Evolutionary conservation across 73 alveolate genomes (phyloP).

Genomic region (Tetrahymena borealis): DNA sequence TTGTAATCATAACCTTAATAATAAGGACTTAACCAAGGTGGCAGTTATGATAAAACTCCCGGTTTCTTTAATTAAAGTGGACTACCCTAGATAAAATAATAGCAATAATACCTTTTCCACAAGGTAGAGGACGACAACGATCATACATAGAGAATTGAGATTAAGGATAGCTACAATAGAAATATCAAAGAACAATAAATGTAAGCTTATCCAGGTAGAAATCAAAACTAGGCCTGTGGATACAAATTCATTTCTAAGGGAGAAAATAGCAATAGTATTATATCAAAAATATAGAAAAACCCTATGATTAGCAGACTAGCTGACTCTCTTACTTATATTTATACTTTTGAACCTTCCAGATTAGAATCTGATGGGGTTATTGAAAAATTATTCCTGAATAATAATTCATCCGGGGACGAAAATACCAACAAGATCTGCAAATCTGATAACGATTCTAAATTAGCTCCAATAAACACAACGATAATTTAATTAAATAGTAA

Average conservation of each 20-base stretch:
- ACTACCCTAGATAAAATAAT: too few species aligned
- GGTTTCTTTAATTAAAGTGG: too few species aligned
- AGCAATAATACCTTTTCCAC: too few species aligned
- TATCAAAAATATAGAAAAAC: background rate
- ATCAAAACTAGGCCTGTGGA: background rate
- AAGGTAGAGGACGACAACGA: too few species aligned
- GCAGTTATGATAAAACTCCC: too few species aligned
- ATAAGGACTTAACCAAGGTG: too few species aligned
- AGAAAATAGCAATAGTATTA: background rate
- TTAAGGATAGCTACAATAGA: too few species aligned
- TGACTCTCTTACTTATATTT: background rate
- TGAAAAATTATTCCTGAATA: background rate
- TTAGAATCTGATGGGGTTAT: background rate
- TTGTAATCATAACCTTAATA: too few species aligned
- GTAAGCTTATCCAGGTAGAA: background rate
- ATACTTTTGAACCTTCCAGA: background rate
- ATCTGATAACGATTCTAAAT: background rate
- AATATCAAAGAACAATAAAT: background rate
- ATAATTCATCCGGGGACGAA: background rate
- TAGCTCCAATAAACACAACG: background rate
- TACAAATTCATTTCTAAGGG: background rate
- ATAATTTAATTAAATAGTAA: background rate
- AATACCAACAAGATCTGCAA: background rate
- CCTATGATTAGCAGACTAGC: background rate
- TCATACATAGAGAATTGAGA: too few species aligned